These are phyloP conservation scores for Paramecium tetraurelia DNA, from an alignment of 73 alveolate species.

Conservation along the genomic window DNA sequence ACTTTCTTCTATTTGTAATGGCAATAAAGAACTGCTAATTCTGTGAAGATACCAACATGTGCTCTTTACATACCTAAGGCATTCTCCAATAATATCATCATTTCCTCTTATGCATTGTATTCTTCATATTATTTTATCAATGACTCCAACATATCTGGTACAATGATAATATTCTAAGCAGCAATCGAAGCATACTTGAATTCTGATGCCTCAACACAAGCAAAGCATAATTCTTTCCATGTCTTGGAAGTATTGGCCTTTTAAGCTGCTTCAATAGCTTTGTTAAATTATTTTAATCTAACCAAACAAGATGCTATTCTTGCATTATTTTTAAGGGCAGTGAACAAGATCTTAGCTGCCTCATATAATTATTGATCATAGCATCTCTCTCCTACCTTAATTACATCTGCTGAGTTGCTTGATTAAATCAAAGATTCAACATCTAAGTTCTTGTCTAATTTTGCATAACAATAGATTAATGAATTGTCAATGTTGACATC, in stretches of 20 bases:
- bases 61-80: constrained; percentile 96
- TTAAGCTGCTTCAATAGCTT: constrained; percentile 98
- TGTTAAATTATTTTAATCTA: constrained; percentile 87
- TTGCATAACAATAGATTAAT: constrained; percentile 82
- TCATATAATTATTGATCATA: constrained; percentile 90
- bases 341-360: constrained; percentile 95
- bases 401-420: constrained; percentile 90
- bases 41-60: constrained; percentile 94
- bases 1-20: constrained; percentile 93
- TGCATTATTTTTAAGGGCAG: constrained; percentile 89
- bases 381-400: constrained; percentile 95
- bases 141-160: constrained; percentile 96
- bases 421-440: constrained; percentile 90
- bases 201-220: constrained; percentile 97
- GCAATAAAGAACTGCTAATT: constrained; percentile 96
- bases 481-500: constrained; percentile 93
- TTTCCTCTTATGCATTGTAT: constrained; percentile 95
- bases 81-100: constrained; percentile 83
- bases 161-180: constrained; percentile 93
- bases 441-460: constrained; percentile 89
- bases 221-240: constrained; percentile 98
- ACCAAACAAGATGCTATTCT: constrained; percentile 94
- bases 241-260: constrained; percentile 96
- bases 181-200: constrained; percentile 95
- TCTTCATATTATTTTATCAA: constrained; percentile 94